Percentiles rank a stretch among this genome's conserved stretches.
Conservation (phyloP, 257 asterid genomes). For the Fraxinus anomala region DNA sequence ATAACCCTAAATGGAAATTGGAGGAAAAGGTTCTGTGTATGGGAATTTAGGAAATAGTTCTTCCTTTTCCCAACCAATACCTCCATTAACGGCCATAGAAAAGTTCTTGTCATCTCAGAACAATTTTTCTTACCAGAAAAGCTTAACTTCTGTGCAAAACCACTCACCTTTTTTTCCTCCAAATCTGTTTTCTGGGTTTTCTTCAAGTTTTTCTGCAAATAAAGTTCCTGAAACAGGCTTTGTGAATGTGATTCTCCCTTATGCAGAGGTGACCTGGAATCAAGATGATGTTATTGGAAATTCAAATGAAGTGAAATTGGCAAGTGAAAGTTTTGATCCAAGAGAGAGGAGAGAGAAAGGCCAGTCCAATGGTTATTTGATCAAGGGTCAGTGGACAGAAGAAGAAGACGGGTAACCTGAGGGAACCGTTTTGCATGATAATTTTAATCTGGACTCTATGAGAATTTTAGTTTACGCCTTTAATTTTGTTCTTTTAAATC, state of each 20-base stretch:
- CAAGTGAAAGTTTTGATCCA: neutral
- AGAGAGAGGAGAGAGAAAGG: slow-evolving; percentile 20
- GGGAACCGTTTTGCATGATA: neutral
- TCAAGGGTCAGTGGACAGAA: slow-evolving; percentile 75
- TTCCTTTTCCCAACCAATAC: slow-evolving; percentile 33
- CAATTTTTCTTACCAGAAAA: slow-evolving; percentile 1
- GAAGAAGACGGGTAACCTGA: slow-evolving; percentile 63
- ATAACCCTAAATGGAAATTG: slow-evolving; percentile 45
- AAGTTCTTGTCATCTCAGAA: slow-evolving; percentile 38
- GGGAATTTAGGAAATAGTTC: slow-evolving; percentile 23
- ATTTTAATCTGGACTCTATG: too few relatives aligned
- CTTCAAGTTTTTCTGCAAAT: slow-evolving; percentile 5
- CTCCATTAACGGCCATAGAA: slow-evolving; percentile 39
- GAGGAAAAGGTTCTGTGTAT: slow-evolving; percentile 23
- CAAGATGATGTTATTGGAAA: neutral
- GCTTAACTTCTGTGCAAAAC: too few relatives aligned
- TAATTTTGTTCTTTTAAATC: neutral
- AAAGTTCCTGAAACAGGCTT: slow-evolving; percentile 1
- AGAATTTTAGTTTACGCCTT: too few relatives aligned
- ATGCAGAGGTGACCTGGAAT: neutral
- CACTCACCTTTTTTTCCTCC: slow-evolving; percentile 10
- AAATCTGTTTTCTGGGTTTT: slow-evolving; percentile 1
- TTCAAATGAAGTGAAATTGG: neutral
- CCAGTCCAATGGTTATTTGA: slow-evolving; percentile 31
- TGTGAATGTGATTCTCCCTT: slow-evolving; percentile 15